Evolutionary conservation across 345 rosid genomes (phyloP).

Genomic region (Salix suchowensis): DNA sequence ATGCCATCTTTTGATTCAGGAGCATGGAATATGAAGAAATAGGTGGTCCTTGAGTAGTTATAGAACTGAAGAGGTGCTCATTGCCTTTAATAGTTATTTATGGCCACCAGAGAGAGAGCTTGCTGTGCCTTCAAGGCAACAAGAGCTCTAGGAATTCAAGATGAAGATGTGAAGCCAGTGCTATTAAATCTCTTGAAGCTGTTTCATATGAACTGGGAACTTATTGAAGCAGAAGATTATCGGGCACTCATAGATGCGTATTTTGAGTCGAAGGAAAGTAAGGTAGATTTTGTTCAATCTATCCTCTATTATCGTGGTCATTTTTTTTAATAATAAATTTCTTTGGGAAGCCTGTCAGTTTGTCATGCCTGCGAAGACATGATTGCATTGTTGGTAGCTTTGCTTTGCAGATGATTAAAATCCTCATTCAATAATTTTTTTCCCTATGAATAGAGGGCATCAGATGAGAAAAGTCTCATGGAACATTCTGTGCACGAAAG

Average conservation of each 20-base stretch:
- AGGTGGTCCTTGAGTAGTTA: neutral
- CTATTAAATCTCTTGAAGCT: conserved; percentile 38
- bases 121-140: conserved; percentile 38
- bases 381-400: neutral
- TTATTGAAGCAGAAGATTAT: conserved; percentile 52
- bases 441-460: conserved; percentile 18
- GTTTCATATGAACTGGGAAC: conserved; percentile 51
- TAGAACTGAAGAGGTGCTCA: neutral
- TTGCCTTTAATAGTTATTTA: neutral
- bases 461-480: neutral
- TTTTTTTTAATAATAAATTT: neutral
- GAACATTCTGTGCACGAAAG: conserved; percentile 13
- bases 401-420: neutral
- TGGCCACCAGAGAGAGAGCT: conserved; percentile 33
- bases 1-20: neutral
- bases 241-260: conserved; percentile 50
- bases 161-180: conserved; percentile 41
- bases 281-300: conserved; percentile 18
- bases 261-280: conserved; percentile 40
- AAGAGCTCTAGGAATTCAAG: conserved; percentile 42
- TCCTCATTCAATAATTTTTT: neutral
- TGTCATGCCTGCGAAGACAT: too few species aligned
- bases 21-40: neutral
- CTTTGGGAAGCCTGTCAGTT: neutral
- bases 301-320: neutral